phyloP scores from a whole-genome alignment of 1,139 yeast genomes.

The Lodderomyces metapsilosis region DNA sequence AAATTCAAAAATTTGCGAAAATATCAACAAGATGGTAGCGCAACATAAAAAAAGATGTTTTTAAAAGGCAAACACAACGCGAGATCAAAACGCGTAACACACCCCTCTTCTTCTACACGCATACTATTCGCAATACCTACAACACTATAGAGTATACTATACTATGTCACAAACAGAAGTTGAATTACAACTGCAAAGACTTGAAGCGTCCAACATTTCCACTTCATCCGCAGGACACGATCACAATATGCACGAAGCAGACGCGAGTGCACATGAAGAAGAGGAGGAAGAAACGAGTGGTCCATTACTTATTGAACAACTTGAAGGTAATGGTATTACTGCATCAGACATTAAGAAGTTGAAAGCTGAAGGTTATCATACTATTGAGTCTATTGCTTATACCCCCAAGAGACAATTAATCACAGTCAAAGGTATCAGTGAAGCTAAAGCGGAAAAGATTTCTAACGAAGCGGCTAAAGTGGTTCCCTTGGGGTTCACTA shows the following conservation, averaged over 20 bases:
- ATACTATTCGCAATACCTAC: background rate
- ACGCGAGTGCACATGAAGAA: constrained; percentile 16
- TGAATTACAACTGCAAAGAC: constrained; percentile 5
- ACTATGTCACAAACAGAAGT: constrained; percentile 12
- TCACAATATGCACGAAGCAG: constrained; percentile 3
- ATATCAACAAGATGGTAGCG: too few relatives aligned
- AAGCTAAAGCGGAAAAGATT: constrained; percentile 89
- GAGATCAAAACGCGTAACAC: background rate
- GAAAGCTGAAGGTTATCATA: constrained; percentile 79
- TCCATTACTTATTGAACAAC: constrained; percentile 45
- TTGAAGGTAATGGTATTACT: constrained; percentile 85
- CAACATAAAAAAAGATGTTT: too few relatives aligned
- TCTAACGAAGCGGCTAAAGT: constrained; percentile 78
- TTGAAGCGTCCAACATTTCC: constrained; percentile 6
- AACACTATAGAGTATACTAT: background rate
- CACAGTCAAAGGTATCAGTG: constrained; percentile 88
- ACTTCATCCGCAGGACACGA: constrained; percentile 1
- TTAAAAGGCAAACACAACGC: too few relatives aligned
- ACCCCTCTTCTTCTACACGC: background rate
- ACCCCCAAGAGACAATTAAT: constrained; percentile 77
- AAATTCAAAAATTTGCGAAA: too few relatives aligned
- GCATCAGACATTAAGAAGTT: constrained; percentile 76
- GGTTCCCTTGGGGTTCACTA: constrained; percentile 96
- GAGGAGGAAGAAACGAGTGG: constrained; percentile 42
- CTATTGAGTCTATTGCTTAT: constrained; percentile 90